These are phyloP conservation scores for Penicillium waksmanii DNA, from an alignment of 495 filamentous ascomycete genomes.

Conservation along the genomic window DNA sequence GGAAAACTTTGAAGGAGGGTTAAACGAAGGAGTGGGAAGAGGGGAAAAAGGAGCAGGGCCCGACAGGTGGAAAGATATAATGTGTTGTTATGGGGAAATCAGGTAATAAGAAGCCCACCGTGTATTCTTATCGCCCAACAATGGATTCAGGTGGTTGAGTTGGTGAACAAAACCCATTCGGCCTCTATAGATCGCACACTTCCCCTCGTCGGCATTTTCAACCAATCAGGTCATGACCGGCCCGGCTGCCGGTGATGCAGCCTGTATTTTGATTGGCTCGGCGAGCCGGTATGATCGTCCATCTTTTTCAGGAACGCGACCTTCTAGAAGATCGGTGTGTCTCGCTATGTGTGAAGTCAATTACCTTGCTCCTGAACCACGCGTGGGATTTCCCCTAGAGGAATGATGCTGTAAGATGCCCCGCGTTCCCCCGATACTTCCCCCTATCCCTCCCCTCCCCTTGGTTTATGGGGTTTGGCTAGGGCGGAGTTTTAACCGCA, in stretches of 20 bases:
- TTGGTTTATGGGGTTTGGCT: neutral
- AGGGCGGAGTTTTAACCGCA: conserved; percentile 13
- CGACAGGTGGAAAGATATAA: neutral
- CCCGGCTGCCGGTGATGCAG: conserved; percentile 30
- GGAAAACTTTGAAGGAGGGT: neutral
- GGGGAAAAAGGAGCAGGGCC: conserved; percentile 5
- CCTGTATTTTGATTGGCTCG: conserved; percentile 22
- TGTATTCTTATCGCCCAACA: conserved; percentile 28
- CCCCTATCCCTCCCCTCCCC: neutral
- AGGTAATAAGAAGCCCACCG: conserved; percentile 22
- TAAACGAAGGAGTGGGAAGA: conserved; percentile 7
- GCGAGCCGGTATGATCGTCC: conserved; percentile 23
- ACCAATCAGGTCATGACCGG: conserved; percentile 31
- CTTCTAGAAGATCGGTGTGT: conserved; percentile 28
- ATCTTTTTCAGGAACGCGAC: conserved; percentile 25
- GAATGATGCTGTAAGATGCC: conserved; percentile 22
- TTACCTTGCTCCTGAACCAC: conserved; percentile 6
- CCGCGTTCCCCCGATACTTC: conserved; percentile 27
- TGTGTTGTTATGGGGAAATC: conserved; percentile 6
- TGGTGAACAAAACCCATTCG: conserved; percentile 4
- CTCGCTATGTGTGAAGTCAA: neutral
- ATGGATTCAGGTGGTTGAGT: neutral
- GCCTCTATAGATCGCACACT: conserved; percentile 28
- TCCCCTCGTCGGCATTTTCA: conserved; percentile 22
- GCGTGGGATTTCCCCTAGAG: conserved; percentile 30